Evolutionary conservation across 208 protist species (phyloP).

Genomic region (Leishmania arabica): DNA sequence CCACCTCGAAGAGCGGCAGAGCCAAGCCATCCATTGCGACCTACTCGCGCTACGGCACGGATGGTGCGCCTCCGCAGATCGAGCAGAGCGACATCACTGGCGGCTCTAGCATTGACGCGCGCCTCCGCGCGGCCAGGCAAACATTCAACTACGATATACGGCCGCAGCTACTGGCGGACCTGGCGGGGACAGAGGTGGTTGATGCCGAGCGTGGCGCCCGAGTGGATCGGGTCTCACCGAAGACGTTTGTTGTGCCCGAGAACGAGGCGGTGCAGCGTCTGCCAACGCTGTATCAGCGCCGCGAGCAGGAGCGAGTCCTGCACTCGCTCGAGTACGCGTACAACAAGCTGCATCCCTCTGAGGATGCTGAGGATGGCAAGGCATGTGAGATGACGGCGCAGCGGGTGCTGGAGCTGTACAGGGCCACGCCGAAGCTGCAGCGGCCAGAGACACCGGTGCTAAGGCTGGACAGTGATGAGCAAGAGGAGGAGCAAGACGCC

Average conservation of each 20-base stretch:
- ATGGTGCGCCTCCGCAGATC: constrained; percentile 20
- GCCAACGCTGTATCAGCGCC: constrained; percentile 80
- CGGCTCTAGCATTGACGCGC: constrained; percentile 16
- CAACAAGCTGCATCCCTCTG: constrained; percentile 50
- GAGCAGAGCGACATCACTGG: neutral
- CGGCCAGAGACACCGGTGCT: constrained; percentile 91
- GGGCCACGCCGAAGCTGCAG: constrained; percentile 85
- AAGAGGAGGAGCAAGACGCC: constrained; percentile 85
- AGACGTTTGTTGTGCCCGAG: constrained; percentile 64
- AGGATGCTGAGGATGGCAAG: constrained; percentile 13
- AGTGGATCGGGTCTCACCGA: constrained; percentile 46
- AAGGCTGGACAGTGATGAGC: constrained; percentile 80
- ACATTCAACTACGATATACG: constrained; percentile 85
- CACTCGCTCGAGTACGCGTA: constrained; percentile 83
- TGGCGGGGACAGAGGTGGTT: constrained; percentile 64
- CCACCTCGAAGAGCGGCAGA: neutral
- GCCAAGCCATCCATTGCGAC: constrained; percentile 18
- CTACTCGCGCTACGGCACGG: constrained; percentile 34
- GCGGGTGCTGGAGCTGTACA: constrained; percentile 84
- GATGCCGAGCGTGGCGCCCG: constrained; percentile 47
- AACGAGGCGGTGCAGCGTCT: constrained; percentile 71
- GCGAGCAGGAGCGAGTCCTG: constrained; percentile 79
- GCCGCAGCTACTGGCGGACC: constrained; percentile 66
- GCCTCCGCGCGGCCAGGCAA: constrained; percentile 18
- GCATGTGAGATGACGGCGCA: constrained; percentile 18